Evolutionary conservation across 768 basidiomycete genomes (phyloP).

Genomic region (Steccherinum ochraceum): DNA sequence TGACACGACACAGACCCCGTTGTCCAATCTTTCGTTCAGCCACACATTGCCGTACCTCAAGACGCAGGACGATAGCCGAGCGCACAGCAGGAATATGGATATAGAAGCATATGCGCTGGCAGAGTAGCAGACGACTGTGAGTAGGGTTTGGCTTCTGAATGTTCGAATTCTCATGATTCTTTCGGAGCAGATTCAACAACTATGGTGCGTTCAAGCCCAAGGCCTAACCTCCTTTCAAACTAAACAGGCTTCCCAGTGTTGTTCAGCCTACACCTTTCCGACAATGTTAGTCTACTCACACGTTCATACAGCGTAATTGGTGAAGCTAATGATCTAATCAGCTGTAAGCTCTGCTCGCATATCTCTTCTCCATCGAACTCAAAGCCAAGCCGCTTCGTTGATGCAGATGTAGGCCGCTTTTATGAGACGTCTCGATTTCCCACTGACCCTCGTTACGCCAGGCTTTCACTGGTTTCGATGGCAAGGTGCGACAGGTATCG

Average conservation of each 20-base stretch:
- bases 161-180: not conserved
- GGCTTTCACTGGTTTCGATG: constrained; percentile 45
- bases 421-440: not conserved
- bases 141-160: too few species aligned
- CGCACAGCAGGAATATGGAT: too few species aligned
- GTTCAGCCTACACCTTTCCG: constrained; percentile 28
- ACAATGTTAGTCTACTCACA: constrained; percentile 11
- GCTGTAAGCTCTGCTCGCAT: constrained; percentile 6
- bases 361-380: too few species aligned
- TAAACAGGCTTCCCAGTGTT: constrained; percentile 23
- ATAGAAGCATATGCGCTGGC: too few species aligned
- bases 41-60: not conserved
- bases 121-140: too few species aligned
- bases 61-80: not conserved
- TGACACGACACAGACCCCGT: not conserved
- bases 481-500: constrained; percentile 57
- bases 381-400: not conserved
- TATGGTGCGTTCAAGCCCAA: constrained; percentile 40
- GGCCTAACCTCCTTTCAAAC: too few species aligned
- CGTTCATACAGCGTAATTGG: not conserved
- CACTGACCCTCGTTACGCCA: not conserved
- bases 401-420: constrained; percentile 3
- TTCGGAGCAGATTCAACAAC: constrained; percentile 39
- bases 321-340: not conserved
- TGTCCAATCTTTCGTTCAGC: not conserved